Conservation (phyloP, 345 rosid genomes). For the Ceriops zippeliana region DNA sequence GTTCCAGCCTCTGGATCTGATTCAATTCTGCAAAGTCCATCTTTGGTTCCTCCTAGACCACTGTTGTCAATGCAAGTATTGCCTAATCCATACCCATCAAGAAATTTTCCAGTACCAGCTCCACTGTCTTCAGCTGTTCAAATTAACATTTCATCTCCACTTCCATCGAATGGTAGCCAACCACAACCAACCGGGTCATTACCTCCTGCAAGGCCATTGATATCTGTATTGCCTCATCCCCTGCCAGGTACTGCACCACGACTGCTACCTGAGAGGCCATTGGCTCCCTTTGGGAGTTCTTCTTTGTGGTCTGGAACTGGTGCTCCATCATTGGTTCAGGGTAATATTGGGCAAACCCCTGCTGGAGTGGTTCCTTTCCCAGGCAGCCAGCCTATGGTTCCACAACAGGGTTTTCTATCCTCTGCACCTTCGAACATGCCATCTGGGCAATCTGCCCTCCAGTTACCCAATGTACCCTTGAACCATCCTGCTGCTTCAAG, state of each 20-base stretch:
- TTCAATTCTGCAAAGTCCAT: constrained; percentile 37
- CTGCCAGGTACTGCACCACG: constrained; percentile 30
- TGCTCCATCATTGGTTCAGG: constrained; percentile 23
- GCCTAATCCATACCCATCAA: constrained; percentile 31
- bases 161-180: constrained; percentile 41
- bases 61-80: constrained; percentile 31
- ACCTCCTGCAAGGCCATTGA: constrained; percentile 32
- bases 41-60: constrained; percentile 31
- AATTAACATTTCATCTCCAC: constrained; percentile 24
- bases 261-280: constrained; percentile 31
- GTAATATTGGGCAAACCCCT: constrained; percentile 35
- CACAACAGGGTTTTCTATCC: constrained; percentile 38
- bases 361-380: constrained; percentile 31
- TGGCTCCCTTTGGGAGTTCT: constrained; percentile 31
- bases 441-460: constrained; percentile 24
- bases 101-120: constrained; percentile 36
- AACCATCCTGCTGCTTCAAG: constrained; percentile 32
- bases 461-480: constrained; percentile 23
- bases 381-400: constrained; percentile 33
- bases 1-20: constrained; percentile 28
- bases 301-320: constrained; percentile 36
- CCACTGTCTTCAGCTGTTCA: constrained; percentile 41
- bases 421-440: constrained; percentile 22
- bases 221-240: constrained; percentile 39
- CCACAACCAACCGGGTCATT: constrained; percentile 34